A percentile compares a stretch with the other conserved stretches of the same genome.
phyloP scores from a whole-genome alignment of 2,329 filamentous ascomycete species.

The Fusarium guadeloupense region DNA sequence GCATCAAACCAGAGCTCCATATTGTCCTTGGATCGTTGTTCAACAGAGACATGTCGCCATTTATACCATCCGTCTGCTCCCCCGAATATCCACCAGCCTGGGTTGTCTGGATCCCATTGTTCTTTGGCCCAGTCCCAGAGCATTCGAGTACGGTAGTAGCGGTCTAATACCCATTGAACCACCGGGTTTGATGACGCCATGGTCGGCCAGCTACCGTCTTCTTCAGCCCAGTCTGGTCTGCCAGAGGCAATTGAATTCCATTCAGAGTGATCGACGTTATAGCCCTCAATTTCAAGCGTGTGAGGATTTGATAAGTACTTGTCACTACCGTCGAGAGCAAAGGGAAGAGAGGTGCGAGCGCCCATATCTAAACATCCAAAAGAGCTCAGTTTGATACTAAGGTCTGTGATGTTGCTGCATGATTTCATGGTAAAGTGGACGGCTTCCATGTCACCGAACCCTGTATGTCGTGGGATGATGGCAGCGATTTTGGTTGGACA shows the following conservation, averaged over 20 bases:
- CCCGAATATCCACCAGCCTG: neutral
- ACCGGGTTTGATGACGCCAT: neutral
- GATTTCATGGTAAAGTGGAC: constrained; percentile 7
- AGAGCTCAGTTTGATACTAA: neutral
- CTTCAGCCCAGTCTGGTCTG: neutral
- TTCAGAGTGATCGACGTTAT: neutral
- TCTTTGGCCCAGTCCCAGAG: neutral
- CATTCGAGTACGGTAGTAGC: neutral
- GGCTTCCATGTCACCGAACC: neutral
- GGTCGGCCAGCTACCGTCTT: constrained; percentile 1
- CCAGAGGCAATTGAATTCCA: neutral
- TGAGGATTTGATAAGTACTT: neutral
- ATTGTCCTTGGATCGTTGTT: constrained; percentile 1
- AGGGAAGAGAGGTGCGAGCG: neutral
- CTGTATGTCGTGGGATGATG: neutral
- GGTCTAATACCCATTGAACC: neutral
- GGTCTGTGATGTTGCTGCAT: constrained; percentile 7
- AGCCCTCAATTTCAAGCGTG: neutral
- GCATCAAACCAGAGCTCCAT: constrained; percentile 7
- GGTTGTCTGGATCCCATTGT: neutral
- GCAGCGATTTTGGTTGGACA: constrained; percentile 5
- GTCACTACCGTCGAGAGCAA: constrained; percentile 7
- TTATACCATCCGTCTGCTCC: neutral
- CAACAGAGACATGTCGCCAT: neutral
- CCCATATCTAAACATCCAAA: neutral